Evolutionary conservation across 306 rosid species (phyloP).

Genomic region (Corylus avellana): DNA sequence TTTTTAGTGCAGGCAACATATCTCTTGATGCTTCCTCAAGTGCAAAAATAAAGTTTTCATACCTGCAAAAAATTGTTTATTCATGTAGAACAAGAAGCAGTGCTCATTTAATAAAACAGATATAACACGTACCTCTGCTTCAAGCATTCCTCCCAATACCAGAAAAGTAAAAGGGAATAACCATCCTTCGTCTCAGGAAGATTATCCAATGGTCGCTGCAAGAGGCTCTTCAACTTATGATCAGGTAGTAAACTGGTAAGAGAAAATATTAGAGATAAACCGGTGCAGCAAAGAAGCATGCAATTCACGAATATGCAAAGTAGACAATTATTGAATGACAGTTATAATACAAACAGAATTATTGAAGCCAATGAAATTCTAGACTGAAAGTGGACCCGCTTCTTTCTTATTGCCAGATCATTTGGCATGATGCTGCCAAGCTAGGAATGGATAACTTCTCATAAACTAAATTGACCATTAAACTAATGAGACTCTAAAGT

Average conservation of each 20-base stretch:
- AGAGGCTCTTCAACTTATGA: constrained; percentile 78
- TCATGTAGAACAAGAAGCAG: constrained; percentile 16
- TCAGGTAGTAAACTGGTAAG: constrained; percentile 80
- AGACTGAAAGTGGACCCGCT: background rate
- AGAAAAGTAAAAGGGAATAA: constrained; percentile 79
- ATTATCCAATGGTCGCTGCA: constrained; percentile 65
- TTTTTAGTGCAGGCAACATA: constrained; percentile 79
- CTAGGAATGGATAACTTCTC: background rate
- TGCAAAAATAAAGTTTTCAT: constrained; percentile 79
- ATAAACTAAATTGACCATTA: background rate
- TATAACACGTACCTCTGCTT: constrained; percentile 69
- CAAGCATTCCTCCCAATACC: constrained; percentile 98
- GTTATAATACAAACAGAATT: background rate
- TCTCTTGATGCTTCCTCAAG: constrained; percentile 98
- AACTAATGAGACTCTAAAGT: background rate
- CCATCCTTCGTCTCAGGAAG: constrained; percentile 90
- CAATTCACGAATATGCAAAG: constrained; percentile 8
- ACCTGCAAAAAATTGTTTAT: constrained; percentile 43
- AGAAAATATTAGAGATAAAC: constrained; percentile 13
- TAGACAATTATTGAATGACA: background rate
- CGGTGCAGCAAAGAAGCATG: constrained; percentile 8
- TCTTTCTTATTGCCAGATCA: background rate
- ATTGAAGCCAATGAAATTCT: background rate
- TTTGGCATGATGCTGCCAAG: background rate
- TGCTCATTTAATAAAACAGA: background rate